A percentile compares a stretch with the other conserved stretches of the same genome.
Conservation (phyloP, 352 stramenopile genomes). For the Phytophthora pluvialis region DNA sequence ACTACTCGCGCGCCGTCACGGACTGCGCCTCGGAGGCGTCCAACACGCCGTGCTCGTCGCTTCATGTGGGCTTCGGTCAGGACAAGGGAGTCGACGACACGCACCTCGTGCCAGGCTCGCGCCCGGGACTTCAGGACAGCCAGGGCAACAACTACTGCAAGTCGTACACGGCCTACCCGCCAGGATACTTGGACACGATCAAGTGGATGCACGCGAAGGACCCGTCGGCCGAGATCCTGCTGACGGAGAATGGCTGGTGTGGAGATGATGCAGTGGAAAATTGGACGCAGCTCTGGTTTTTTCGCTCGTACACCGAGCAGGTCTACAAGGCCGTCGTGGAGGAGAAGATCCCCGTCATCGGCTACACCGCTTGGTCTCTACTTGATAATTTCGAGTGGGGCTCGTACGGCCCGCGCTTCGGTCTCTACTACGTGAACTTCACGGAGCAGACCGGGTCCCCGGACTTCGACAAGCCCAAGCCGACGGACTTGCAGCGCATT, state of each 20-base stretch:
- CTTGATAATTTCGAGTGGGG: too few species aligned
- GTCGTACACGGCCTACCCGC: slow-evolving; percentile 59
- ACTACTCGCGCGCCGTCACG: slow-evolving; percentile 70
- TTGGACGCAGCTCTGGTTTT: slow-evolving; percentile 71
- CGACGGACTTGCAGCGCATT: too few species aligned
- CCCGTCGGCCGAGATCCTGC: slow-evolving; percentile 48
- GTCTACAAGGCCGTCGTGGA: slow-evolving; percentile 57
- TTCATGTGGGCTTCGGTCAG: slow-evolving; percentile 49
- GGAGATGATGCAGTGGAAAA: slow-evolving; percentile 66
- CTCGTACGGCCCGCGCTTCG: too few species aligned
- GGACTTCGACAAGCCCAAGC: too few species aligned
- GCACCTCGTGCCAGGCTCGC: slow-evolving; percentile 69
- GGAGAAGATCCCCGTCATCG: slow-evolving; percentile 72
- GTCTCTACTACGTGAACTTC: too few species aligned
- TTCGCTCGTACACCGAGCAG: slow-evolving; percentile 53
- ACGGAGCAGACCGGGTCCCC: too few species aligned
- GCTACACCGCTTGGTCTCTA: slow-evolving; percentile 95
- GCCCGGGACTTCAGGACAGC: slow-evolving; percentile 42
- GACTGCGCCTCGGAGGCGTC: slow-evolving; percentile 47
- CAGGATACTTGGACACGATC: slow-evolving; percentile 61
- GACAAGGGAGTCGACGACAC: slow-evolving; percentile 58
- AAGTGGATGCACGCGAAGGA: slow-evolving; percentile 63
- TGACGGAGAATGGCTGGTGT: slow-evolving; percentile 79
- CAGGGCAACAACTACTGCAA: slow-evolving; percentile 53
- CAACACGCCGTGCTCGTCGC: slow-evolving; percentile 44